These are phyloP conservation scores for Trypethelium eluteriae DNA, from an alignment of 495 filamentous ascomycete species.

Conservation along the genomic window DNA sequence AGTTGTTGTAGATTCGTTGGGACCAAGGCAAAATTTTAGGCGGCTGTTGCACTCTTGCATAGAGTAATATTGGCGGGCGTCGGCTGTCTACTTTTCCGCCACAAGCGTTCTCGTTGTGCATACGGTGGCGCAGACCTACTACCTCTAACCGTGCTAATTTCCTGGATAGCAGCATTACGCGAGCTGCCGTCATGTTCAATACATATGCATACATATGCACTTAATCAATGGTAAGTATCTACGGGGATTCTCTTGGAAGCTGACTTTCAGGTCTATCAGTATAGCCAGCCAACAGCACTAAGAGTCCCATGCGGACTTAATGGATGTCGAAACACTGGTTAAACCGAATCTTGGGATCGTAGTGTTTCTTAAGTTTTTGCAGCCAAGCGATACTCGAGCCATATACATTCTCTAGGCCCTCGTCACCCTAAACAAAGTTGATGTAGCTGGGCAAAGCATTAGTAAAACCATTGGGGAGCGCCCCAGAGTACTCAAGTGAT, in stretches of 20 bases:
- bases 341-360: conserved; percentile 21
- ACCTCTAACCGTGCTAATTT: not conserved
- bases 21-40: not conserved
- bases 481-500: not conserved
- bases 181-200: not conserved
- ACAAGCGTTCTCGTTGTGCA: not conserved
- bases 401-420: conserved; percentile 17
- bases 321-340: conserved; percentile 1
- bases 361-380: conserved; percentile 17
- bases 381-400: conserved; percentile 16
- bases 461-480: not conserved
- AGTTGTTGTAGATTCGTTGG: not conserved
- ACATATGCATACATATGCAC: not conserved
- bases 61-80: no score
- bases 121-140: not conserved
- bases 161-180: not conserved
- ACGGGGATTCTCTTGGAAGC: not conserved
- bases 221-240: not conserved
- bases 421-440: conserved; percentile 25
- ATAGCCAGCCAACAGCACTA: not conserved
- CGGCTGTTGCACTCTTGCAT: not conserved
- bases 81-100: not conserved
- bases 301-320: not conserved
- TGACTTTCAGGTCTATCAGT: not conserved
- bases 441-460: conserved; percentile 17